Base-by-base conservation (phyloP, 2,329 filamentous ascomycete species). In the Sporothrix variecibatus region DNA sequence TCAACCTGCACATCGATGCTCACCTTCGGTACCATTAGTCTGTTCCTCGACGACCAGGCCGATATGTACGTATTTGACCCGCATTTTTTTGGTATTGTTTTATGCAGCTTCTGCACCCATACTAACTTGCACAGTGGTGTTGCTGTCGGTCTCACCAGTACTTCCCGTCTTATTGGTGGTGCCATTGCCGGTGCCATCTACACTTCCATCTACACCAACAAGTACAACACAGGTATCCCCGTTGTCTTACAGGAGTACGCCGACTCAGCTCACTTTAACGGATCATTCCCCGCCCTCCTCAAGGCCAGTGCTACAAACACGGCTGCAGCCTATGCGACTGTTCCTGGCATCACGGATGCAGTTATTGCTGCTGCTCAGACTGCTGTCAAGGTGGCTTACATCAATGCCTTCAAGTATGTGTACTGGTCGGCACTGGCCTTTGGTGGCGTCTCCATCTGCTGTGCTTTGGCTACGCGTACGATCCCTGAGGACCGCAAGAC, bases 181-280 rank as follows among this genome's bases (percentile, higher is more conserved):
- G 80, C 81, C 11, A 78, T 82, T 5, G 81, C 81, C 15, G 81
- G 79, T 1, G 81, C 80, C n/a, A 82, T 83, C 72, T 83, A 81
- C 77, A 81, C 79, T 1, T 78, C 79, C 12, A 80, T 82, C 56
- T 78, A 80, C 62, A 80, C 77, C 8, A 80, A 77, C 69, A 75
- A 78, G n/a, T 82, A 81, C 73, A 72, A 34, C n/a, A 64, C 74
- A 60, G 56, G 73, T 5, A 78, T 77, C 1, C 77, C 78, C 0
- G 68, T 64, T 5, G 56, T 75, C 0, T 73, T 79, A 15, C 72
- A 73, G 15, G 49, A 65, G 11, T 77, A 77, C 3, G 76, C 78
- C 12, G 65, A 76, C 9, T 26, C n/a, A 2, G 73, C 76, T 11
- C 75, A 75, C 20, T 78, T 76, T 58, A 67, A 64, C 23, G 76